phyloP scores from a whole-genome alignment of 169 alveolate genomes.

The Plasmodium ovale region DNA sequence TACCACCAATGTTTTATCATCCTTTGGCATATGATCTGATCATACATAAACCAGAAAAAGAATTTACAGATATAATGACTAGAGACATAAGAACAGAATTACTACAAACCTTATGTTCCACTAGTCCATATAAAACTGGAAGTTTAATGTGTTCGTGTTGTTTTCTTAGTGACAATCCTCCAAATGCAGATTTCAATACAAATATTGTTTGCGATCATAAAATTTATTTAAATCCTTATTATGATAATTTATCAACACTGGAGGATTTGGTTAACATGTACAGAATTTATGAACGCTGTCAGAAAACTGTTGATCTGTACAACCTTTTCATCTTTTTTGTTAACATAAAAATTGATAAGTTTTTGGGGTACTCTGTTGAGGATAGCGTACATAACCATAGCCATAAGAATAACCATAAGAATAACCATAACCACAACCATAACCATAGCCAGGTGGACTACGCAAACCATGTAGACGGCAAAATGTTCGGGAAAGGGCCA shows the following conservation, averaged over 20 bases:
- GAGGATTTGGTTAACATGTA: conserved; percentile 52
- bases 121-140: conserved; percentile 62
- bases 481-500: background rate
- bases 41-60: conserved; percentile 49
- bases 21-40: conserved; percentile 52
- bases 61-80: conserved; percentile 57
- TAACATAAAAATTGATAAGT: conserved; percentile 38
- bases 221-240: conserved; percentile 46
- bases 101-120: conserved; percentile 37
- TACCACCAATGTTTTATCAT: conserved; percentile 51
- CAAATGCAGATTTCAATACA: background rate
- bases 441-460: too few relatives aligned
- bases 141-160: conserved; percentile 63
- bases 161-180: conserved; percentile 1
- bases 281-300: conserved; percentile 44
- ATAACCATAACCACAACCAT: background rate
- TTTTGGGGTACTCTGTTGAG: background rate
- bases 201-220: conserved; percentile 25
- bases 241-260: conserved; percentile 37
- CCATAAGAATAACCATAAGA: background rate
- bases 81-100: conserved; percentile 63
- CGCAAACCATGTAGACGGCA: background rate
- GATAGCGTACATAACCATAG: background rate
- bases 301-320: conserved; percentile 45
- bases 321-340: conserved; percentile 29